phyloP scores from a whole-genome alignment of 331 rosid species.

The Pyrus hybrid region DNA sequence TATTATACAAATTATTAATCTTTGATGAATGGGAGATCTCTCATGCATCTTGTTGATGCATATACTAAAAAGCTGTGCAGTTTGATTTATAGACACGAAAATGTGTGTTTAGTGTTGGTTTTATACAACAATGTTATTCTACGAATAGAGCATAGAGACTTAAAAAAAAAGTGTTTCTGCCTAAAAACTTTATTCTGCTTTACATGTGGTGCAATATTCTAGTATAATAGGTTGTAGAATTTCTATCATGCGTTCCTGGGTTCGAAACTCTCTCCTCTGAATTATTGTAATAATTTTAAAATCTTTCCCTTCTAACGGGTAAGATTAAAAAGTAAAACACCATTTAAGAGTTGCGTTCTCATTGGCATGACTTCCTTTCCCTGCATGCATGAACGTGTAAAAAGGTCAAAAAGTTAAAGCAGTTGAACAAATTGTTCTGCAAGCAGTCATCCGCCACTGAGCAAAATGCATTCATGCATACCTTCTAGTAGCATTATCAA shows the following conservation, averaged over 20 bases:
- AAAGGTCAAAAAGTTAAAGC: background rate
- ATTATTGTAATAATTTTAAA: no score
- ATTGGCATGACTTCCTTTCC: background rate
- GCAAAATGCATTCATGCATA: background rate
- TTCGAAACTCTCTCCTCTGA: no score
- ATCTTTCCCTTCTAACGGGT: no score
- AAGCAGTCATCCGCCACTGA: background rate
- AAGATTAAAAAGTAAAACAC: background rate
- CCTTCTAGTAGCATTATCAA: background rate
- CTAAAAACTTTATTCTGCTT: no score
- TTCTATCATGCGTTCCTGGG: fast-evolving
- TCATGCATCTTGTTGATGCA: background rate
- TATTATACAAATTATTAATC: no score
- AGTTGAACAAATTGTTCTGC: constrained; percentile 1
- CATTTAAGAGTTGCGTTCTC: background rate
- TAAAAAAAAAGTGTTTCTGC: no score
- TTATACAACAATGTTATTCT: no score
- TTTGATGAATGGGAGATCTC: no score
- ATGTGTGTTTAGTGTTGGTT: background rate
- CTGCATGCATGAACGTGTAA: background rate
- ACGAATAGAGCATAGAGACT: background rate
- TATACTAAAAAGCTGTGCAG: background rate
- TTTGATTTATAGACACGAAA: background rate
- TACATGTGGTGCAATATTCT: no score
- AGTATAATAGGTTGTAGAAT: no score